A percentile compares a stretch with the other conserved stretches of the same genome.
Evolutionary conservation across 2,329 filamentous ascomycete genomes (phyloP).

Genomic region (Pseudocercospora fijiensis): DNA sequence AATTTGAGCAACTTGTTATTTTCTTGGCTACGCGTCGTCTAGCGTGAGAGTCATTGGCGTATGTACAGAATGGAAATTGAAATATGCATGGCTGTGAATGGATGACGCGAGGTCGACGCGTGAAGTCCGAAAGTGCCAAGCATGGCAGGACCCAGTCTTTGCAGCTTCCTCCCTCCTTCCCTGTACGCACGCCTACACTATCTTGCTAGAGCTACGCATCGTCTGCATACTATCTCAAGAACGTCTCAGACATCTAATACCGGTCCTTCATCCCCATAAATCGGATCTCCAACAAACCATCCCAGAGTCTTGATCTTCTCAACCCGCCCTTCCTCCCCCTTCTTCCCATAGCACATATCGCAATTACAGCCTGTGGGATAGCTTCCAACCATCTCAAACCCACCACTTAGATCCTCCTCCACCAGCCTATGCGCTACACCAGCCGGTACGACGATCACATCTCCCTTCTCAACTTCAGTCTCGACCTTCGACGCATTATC

Average conservation of each 20-base stretch:
- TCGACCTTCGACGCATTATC: conserved; percentile 59
- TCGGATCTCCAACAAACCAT: conserved; percentile 62
- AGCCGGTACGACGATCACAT: conserved; percentile 65
- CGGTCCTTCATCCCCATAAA: conserved; percentile 59
- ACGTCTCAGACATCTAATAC: conserved; percentile 43
- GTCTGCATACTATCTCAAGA: not conserved
- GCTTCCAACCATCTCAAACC: conserved; percentile 66
- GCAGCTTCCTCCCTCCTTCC: too few relatives aligned
- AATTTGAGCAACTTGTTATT: too few relatives aligned
- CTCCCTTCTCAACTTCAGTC: conserved; percentile 56
- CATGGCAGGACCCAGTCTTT: too few relatives aligned
- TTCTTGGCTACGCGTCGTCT: too few relatives aligned
- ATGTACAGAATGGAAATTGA: too few relatives aligned
- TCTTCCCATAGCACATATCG: conserved; percentile 70
- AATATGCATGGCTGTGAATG: too few relatives aligned
- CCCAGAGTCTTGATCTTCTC: conserved; percentile 49
- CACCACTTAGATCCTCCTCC: conserved; percentile 57
- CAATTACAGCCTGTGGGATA: conserved; percentile 61
- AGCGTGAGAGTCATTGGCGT: too few relatives aligned
- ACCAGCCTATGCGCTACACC: conserved; percentile 65
- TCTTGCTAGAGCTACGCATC: too few relatives aligned
- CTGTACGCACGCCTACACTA: too few relatives aligned
- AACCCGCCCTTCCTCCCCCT: conserved; percentile 56
- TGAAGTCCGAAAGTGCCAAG: too few relatives aligned
- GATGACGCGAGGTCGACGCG: too few relatives aligned